These are phyloP conservation scores for Byssochlamys sp. DNA, from an alignment of 2,329 filamentous ascomycete genomes.

Conservation along the genomic window DNA sequence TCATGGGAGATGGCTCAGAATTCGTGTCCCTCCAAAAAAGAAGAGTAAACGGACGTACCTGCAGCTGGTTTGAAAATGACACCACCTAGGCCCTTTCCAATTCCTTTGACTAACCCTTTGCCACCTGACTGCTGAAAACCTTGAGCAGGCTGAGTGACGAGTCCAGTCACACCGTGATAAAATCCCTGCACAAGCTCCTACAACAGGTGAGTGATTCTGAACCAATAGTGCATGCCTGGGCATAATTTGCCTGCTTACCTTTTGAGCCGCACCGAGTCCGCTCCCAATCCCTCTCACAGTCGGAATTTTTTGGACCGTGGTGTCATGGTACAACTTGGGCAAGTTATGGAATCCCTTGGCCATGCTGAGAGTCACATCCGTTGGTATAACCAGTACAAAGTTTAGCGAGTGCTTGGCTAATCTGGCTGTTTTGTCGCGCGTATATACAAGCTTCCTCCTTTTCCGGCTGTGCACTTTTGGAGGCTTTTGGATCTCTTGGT, in stretches of 20 bases:
- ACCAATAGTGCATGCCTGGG: constrained; percentile 17
- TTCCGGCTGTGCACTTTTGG: too few relatives aligned
- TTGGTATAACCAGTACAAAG: neutral
- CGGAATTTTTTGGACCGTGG: constrained; percentile 33
- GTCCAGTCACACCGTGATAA: constrained; percentile 20
- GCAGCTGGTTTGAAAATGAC: constrained; percentile 14
- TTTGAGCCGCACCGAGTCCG: constrained; percentile 15
- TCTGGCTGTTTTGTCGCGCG: neutral
- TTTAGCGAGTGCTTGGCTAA: neutral
- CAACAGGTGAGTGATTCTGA: constrained; percentile 22
- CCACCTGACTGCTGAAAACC: constrained; percentile 23
- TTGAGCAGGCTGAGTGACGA: constrained; percentile 21
- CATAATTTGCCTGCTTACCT: constrained; percentile 20
- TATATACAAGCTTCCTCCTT: neutral
- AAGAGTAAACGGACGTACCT: constrained; percentile 10
- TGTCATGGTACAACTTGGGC: neutral
- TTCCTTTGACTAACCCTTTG: constrained; percentile 22
- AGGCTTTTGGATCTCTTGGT: too few relatives aligned
- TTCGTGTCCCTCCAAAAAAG: neutral
- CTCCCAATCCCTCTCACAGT: constrained; percentile 21
- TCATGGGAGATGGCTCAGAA: neutral
- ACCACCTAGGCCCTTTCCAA: constrained; percentile 24
- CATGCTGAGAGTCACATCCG: neutral
- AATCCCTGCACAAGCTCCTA: constrained; percentile 25
- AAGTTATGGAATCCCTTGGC: neutral